These are phyloP conservation scores for Xanthoparmelia taractica DNA, from an alignment of 495 filamentous ascomycete species.

Conservation along the genomic window DNA sequence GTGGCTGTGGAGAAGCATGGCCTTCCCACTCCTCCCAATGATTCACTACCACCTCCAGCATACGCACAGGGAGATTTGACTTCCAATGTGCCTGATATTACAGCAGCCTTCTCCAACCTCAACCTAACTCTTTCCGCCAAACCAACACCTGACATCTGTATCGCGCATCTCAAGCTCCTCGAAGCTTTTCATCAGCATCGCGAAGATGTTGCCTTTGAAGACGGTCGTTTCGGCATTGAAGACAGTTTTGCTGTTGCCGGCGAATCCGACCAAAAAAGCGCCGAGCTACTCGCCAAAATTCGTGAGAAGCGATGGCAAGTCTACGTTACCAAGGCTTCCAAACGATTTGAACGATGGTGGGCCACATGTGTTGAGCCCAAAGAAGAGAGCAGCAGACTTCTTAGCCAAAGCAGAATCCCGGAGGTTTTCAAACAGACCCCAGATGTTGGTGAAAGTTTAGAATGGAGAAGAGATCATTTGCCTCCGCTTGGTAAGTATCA, in stretches of 20 bases:
- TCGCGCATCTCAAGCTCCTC: constrained; percentile 72
- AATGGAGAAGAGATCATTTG: constrained; percentile 21
- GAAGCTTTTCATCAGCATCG: constrained; percentile 60
- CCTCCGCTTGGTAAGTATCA: constrained; percentile 23
- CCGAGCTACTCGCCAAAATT: constrained; percentile 34
- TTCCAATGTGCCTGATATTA: constrained; percentile 6
- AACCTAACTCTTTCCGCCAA: constrained; percentile 13
- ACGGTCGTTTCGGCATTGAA: constrained; percentile 58
- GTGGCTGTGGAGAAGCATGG: background rate
- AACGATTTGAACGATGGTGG: constrained; percentile 72
- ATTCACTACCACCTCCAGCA: background rate
- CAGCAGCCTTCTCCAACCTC: constrained; percentile 24
- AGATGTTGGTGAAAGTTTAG: constrained; percentile 3
- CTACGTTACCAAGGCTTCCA: constrained; percentile 64
- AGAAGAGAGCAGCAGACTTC: background rate
- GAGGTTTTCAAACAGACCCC: background rate
- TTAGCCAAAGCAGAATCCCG: constrained; percentile 3
- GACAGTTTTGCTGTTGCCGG: constrained; percentile 33
- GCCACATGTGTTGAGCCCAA: constrained; percentile 24
- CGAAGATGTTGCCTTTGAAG: constrained; percentile 53
- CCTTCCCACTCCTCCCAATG: background rate
- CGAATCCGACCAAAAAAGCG: constrained; percentile 15
- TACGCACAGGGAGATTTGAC: background rate
- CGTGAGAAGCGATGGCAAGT: constrained; percentile 76
- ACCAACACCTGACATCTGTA: constrained; percentile 43